Evolutionary conservation across 352 stramenopile species (phyloP).

Genomic region (Pelagophyceae sp.): DNA sequence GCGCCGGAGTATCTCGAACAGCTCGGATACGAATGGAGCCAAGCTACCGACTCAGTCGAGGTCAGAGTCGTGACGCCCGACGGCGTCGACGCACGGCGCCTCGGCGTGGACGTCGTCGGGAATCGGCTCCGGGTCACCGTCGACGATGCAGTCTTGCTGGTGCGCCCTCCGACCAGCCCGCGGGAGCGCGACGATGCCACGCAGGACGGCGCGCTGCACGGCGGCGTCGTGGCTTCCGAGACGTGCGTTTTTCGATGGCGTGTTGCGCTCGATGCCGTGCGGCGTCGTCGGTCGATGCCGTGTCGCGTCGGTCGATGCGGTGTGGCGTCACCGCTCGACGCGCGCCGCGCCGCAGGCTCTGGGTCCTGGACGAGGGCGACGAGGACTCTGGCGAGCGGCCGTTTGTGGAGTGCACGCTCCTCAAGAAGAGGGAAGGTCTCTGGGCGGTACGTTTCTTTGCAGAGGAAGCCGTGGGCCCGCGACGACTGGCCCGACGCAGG

Average conservation of each 20-base stretch:
- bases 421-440: background rate
- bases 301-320: too few relatives aligned
- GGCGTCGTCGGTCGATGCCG: too few relatives aligned
- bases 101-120: background rate
- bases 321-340: too few relatives aligned
- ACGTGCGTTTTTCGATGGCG: too few relatives aligned
- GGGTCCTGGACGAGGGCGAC: background rate
- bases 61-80: background rate
- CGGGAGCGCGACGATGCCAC: background rate
- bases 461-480: background rate
- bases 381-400: background rate
- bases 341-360: background rate
- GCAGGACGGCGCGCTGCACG: background rate
- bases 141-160: background rate
- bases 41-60: background rate
- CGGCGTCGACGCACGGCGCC: background rate
- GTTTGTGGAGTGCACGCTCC: background rate
- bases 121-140: background rate
- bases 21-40: background rate
- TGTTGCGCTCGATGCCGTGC: too few relatives aligned
- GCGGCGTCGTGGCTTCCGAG: too few relatives aligned
- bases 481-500: too few relatives aligned
- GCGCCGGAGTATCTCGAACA: too few relatives aligned
- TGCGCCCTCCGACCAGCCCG: background rate
- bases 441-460: background rate